phyloP scores from a whole-genome alignment of 208 protist species.

The Lotmaria passim region DNA sequence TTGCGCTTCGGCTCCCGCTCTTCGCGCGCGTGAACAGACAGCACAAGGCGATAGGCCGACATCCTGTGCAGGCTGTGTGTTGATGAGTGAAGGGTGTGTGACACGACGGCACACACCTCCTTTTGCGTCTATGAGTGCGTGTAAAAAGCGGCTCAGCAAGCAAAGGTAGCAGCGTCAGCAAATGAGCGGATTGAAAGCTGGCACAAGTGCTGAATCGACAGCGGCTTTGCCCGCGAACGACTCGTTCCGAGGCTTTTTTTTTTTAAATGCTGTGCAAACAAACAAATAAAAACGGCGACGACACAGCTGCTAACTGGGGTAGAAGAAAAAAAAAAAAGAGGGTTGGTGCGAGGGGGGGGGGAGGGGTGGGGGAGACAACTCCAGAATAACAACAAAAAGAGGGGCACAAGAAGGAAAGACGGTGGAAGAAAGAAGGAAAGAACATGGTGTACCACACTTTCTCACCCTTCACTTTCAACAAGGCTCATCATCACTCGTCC shows the following conservation, averaged over 20 bases:
- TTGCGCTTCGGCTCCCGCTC: slow-evolving; percentile 9
- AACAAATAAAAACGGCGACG: too few relatives aligned
- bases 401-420: not conserved
- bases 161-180: too few relatives aligned
- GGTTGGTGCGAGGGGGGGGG: not conserved
- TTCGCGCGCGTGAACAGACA: not conserved
- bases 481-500: not conserved
- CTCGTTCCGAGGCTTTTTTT: too few relatives aligned
- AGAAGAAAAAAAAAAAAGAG: too few relatives aligned
- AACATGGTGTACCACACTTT: not conserved
- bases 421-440: not conserved
- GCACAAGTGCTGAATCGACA: too few relatives aligned
- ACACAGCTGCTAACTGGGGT: too few relatives aligned
- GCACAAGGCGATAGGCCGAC: not conserved
- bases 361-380: not conserved
- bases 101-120: too few relatives aligned
- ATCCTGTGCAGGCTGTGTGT: not conserved
- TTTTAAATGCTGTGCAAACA: too few relatives aligned
- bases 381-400: not conserved
- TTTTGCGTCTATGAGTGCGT: too few relatives aligned
- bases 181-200: too few relatives aligned
- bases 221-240: too few relatives aligned
- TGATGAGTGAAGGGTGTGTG: not conserved
- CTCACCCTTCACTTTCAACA: not conserved
- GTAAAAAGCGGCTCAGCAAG: too few relatives aligned